Percentiles rank a stretch among this genome's conserved stretches.
phyloP scores from a whole-genome alignment of 805 yeast species.

The Kregervanrija delftensis region DNA sequence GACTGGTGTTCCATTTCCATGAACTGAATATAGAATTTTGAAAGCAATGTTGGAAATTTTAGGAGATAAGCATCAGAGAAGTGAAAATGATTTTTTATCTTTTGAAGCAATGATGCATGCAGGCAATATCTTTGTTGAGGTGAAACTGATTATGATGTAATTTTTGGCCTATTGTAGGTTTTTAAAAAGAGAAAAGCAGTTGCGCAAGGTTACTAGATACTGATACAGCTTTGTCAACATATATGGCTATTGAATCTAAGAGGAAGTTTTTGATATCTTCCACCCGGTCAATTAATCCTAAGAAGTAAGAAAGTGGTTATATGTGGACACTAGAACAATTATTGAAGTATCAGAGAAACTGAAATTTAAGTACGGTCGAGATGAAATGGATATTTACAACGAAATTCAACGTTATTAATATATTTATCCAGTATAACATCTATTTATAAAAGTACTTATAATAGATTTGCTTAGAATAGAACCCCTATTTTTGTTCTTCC shows the following conservation, averaged over 20 bases:
- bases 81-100: constrained; percentile 87
- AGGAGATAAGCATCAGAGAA: constrained; percentile 83
- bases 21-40: constrained; percentile 89
- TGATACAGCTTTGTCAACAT: constrained; percentile 84
- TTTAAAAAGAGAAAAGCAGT: constrained; percentile 70
- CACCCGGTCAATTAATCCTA: constrained; percentile 86
- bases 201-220: constrained; percentile 90
- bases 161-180: constrained; percentile 90
- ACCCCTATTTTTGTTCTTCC: too few relatives aligned
- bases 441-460: too few relatives aligned
- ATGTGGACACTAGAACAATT: constrained; percentile 83
- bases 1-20: constrained; percentile 98
- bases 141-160: constrained; percentile 94
- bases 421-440: background rate
- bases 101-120: constrained; percentile 99
- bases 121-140: constrained; percentile 97
- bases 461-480: too few relatives aligned
- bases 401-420: background rate
- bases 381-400: constrained; percentile 27
- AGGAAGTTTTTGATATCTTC: constrained; percentile 82
- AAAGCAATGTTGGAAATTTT: constrained; percentile 90
- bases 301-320: constrained; percentile 81
- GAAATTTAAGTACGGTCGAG: constrained; percentile 15
- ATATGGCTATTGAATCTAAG: constrained; percentile 92
- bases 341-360: constrained; percentile 50